A percentile compares a stretch with the other conserved stretches of the same genome.
phyloP scores from a whole-genome alignment of 805 yeast species.

The Metschnikowia kunwiensis region DNA sequence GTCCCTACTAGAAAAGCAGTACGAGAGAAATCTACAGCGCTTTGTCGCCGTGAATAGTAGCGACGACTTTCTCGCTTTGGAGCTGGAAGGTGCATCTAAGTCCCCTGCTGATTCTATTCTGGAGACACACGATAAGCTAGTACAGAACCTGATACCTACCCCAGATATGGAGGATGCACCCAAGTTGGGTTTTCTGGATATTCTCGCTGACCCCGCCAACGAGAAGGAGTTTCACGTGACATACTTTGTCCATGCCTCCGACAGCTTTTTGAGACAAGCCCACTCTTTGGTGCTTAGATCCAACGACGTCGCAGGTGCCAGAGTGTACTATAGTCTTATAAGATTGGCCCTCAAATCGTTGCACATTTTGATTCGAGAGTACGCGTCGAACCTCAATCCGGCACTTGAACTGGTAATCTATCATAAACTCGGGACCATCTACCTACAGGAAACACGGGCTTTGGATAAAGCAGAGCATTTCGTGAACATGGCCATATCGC shows the following conservation, averaged over 20 bases:
- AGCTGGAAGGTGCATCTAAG: too few relatives aligned
- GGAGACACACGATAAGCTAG: too few relatives aligned
- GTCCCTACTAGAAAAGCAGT: constrained; percentile 16
- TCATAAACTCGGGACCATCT: constrained; percentile 35
- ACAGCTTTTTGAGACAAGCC: constrained; percentile 11
- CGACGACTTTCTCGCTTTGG: constrained; percentile 15
- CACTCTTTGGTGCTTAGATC: constrained; percentile 14
- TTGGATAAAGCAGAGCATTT: constrained; percentile 40
- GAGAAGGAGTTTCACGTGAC: constrained; percentile 9
- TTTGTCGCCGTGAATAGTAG: constrained; percentile 12
- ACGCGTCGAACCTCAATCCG: constrained; percentile 28
- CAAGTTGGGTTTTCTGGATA: not conserved
- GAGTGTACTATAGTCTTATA: constrained; percentile 12
- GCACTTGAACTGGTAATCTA: constrained; percentile 30
- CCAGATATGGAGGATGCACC: not conserved
- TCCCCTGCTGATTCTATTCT: too few relatives aligned
- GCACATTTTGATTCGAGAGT: constrained; percentile 26
- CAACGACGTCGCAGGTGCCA: constrained; percentile 13
- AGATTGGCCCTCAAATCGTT: constrained; percentile 16
- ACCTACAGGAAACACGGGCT: constrained; percentile 42
- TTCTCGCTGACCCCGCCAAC: constrained; percentile 1
- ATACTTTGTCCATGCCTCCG: constrained; percentile 13
- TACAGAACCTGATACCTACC: too few relatives aligned
- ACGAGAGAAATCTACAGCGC: constrained; percentile 13
- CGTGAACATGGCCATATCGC: constrained; percentile 28